Evolutionary conservation across 345 rosid species (phyloP).

Genomic region (Clarkia xantiana): DNA sequence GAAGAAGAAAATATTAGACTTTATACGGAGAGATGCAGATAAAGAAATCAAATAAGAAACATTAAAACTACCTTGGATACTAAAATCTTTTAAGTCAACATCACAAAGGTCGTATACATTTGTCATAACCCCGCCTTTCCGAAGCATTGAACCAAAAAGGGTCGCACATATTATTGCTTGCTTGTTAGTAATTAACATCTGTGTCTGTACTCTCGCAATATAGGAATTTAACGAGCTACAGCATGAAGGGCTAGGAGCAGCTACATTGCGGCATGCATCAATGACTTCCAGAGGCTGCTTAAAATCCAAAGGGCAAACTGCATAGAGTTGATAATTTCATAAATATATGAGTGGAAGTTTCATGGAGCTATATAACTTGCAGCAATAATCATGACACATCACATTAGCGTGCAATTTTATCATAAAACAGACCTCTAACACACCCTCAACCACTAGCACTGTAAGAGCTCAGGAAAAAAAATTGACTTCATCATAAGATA

Average conservation of each 20-base stretch:
- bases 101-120: slow-evolving; percentile 90
- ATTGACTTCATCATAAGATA: too few species aligned
- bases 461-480: too few species aligned
- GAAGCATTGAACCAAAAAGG: slow-evolving; percentile 60
- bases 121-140: slow-evolving; percentile 77
- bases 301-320: slow-evolving; percentile 87
- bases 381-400: too few species aligned
- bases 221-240: slow-evolving; percentile 80
- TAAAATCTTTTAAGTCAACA: slow-evolving; percentile 88
- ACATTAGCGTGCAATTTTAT: too few species aligned
- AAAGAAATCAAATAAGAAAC: not conserved
- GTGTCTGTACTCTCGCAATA: slow-evolving; percentile 70
- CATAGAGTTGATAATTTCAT: slow-evolving; percentile 11
- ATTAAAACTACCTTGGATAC: slow-evolving; percentile 60
- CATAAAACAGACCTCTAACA: too few species aligned
- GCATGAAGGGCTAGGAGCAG: slow-evolving; percentile 86
- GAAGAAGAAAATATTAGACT: slow-evolving; percentile 17
- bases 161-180: slow-evolving; percentile 93
- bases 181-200: slow-evolving; percentile 90
- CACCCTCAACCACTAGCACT: too few species aligned
- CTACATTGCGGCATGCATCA: slow-evolving; percentile 68
- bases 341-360: not conserved
- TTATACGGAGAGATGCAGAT: slow-evolving; percentile 5
- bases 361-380: not conserved
- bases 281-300: slow-evolving; percentile 73